phyloP scores from a whole-genome alignment of 2,329 filamentous ascomycete species.

The Fusarium drepaniforme region DNA sequence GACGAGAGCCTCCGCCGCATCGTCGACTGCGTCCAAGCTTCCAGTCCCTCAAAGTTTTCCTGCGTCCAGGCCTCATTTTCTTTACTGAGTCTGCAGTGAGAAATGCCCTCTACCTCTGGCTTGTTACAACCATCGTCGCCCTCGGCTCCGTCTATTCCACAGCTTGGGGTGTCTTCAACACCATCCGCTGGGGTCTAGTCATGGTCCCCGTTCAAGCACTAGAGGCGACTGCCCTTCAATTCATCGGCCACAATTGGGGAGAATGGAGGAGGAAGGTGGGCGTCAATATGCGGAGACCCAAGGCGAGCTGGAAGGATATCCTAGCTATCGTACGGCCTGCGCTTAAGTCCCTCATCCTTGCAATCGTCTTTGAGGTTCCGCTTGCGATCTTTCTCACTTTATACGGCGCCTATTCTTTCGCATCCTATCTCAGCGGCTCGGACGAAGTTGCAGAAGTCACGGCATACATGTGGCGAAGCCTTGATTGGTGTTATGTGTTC shows the following conservation, averaged over 20 bases:
- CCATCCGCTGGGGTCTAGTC: slow-evolving; percentile 79
- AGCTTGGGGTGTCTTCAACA: slow-evolving; percentile 80
- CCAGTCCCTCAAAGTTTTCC: slow-evolving; percentile 61
- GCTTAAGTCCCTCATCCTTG: slow-evolving; percentile 63
- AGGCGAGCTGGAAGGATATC: slow-evolving; percentile 27
- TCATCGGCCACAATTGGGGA: slow-evolving; percentile 77
- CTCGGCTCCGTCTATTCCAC: slow-evolving; percentile 76
- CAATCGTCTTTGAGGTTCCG: slow-evolving; percentile 70
- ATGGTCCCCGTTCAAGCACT: slow-evolving; percentile 80
- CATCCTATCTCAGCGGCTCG: slow-evolving; percentile 70
- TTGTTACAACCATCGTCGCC: slow-evolving; percentile 72
- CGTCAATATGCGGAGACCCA: slow-evolving; percentile 29
- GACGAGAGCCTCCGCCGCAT: background rate
- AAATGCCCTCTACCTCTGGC: slow-evolving; percentile 79
- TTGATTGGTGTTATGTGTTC: slow-evolving; percentile 77
- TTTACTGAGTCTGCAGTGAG: slow-evolving; percentile 75
- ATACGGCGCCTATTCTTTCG: slow-evolving; percentile 70
- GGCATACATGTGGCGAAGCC: slow-evolving; percentile 72
- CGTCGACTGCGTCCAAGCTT: slow-evolving; percentile 51
- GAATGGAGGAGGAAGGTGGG: slow-evolving; percentile 52
- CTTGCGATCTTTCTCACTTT: slow-evolving; percentile 72
- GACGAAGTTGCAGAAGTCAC: slow-evolving; percentile 70
- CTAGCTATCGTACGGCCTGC: slow-evolving; percentile 64
- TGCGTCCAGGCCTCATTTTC: slow-evolving; percentile 68
- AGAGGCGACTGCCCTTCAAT: slow-evolving; percentile 73